Evolutionary conservation across 1,284 basidiomycete genomes (phyloP).

Genomic region (Hortiboletus rubellus): DNA sequence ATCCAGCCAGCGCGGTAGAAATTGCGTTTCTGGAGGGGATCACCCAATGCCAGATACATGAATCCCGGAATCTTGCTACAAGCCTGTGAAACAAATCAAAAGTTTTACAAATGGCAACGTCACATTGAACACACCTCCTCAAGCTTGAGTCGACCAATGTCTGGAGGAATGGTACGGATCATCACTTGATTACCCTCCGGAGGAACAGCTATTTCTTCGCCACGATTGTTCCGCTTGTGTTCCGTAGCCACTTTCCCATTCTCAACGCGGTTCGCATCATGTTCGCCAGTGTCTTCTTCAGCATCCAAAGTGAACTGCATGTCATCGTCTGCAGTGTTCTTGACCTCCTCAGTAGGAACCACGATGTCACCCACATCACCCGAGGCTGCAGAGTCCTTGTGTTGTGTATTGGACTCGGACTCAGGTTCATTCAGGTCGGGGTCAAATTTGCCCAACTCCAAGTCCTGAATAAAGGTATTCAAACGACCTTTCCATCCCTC

Average conservation of each 20-base stretch:
- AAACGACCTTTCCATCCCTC: conserved; percentile 79
- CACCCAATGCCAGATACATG: conserved; percentile 83
- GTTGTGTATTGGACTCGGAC: conserved; percentile 44
- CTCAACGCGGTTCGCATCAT: conserved; percentile 54
- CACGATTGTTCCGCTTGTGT: conserved; percentile 51
- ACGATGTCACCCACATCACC: conserved; percentile 35
- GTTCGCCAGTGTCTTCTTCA: conserved; percentile 67
- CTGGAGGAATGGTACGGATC: conserved; percentile 91
- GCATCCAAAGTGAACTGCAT: conserved; percentile 66
- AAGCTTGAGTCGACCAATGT: conserved; percentile 82
- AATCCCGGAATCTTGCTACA: conserved; percentile 68
- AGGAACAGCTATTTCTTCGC: conserved; percentile 74
- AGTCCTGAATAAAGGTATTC: conserved; percentile 70
- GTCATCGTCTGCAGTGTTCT: conserved; percentile 53
- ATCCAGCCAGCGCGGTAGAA: conserved; percentile 94
- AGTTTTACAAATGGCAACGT: neutral
- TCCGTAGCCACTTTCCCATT: conserved; percentile 56
- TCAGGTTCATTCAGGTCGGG: conserved; percentile 63
- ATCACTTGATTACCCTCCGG: conserved; percentile 88
- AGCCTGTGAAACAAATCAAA: conserved; percentile 43
- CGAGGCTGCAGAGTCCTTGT: conserved; percentile 48
- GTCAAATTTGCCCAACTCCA: conserved; percentile 84
- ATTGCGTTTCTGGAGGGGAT: conserved; percentile 85
- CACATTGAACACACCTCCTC: conserved; percentile 66
- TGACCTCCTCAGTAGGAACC: conserved; percentile 47